phyloP scores from a whole-genome alignment of 2,329 filamentous ascomycete genomes.

The Tolypocladium nubicola region DNA sequence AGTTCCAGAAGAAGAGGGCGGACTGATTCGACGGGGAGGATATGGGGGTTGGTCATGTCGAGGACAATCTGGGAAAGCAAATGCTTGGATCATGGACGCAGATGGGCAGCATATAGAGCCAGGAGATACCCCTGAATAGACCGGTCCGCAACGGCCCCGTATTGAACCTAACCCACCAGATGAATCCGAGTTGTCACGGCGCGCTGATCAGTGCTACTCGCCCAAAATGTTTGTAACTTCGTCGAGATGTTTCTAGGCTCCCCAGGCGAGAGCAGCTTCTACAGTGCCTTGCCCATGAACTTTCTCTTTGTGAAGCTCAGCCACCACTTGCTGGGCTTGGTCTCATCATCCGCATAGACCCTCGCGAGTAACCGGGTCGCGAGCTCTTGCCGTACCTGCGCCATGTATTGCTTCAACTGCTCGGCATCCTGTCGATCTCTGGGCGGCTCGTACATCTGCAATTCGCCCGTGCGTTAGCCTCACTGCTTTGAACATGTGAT shows the following conservation, averaged over 20 bases:
- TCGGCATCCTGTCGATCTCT: slow-evolving; percentile 83
- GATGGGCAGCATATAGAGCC: background rate
- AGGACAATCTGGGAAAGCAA: background rate
- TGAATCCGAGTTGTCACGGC: background rate
- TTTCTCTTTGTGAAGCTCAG: slow-evolving; percentile 97
- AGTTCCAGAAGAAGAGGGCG: slow-evolving; percentile 55
- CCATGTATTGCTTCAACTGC: slow-evolving; percentile 76
- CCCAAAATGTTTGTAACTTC: background rate
- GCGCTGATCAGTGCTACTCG: too few species aligned
- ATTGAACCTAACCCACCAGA: too few species aligned
- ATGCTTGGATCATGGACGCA: background rate
- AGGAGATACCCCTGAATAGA: background rate
- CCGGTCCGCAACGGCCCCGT: background rate
- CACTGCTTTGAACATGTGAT: too few species aligned
- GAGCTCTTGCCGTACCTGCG: slow-evolving; percentile 88
- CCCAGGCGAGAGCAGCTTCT: slow-evolving; percentile 11
- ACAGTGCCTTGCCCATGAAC: slow-evolving; percentile 96
- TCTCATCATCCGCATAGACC: slow-evolving; percentile 72
- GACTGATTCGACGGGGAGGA: slow-evolving; percentile 1
- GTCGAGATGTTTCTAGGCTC: background rate
- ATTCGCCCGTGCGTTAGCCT: slow-evolving; percentile 7
- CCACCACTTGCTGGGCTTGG: slow-evolving; percentile 82
- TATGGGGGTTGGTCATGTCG: background rate
- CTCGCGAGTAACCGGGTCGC: slow-evolving; percentile 71
- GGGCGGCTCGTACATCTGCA: slow-evolving; percentile 77